phyloP scores from a whole-genome alignment of 2,329 filamentous ascomycete genomes.

The Bipolaris gigantea region DNA sequence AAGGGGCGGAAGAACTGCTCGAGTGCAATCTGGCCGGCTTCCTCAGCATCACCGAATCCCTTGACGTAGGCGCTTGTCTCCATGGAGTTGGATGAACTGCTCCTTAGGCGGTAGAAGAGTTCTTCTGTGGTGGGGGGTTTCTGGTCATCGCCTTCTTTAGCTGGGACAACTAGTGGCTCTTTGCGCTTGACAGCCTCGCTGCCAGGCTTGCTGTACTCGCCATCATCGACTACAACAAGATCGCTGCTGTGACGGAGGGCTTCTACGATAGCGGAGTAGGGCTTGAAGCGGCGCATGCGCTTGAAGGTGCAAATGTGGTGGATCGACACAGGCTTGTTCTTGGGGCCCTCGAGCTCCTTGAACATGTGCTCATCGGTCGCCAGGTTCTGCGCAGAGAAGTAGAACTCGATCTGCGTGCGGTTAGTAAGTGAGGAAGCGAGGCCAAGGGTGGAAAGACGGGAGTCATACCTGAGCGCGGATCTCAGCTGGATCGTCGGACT shows the following conservation, averaged over 20 bases:
- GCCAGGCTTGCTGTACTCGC: conserved; percentile 55
- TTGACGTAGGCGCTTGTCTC: conserved; percentile 85
- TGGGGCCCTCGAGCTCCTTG: conserved; percentile 71
- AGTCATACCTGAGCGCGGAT: conserved; percentile 77
- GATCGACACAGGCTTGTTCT: conserved; percentile 80
- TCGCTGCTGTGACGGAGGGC: conserved; percentile 77
- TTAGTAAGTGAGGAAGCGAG: conserved; percentile 17
- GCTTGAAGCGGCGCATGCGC: conserved; percentile 94
- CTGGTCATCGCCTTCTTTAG: conserved; percentile 35
- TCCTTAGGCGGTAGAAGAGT: conserved; percentile 53
- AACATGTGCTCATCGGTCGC: conserved; percentile 87
- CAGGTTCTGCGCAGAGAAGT: conserved; percentile 91
- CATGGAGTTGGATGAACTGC: conserved; percentile 66
- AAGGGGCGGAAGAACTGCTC: conserved; percentile 87
- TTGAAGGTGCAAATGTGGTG: conserved; percentile 83
- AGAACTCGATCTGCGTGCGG: conserved; percentile 79
- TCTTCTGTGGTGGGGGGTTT: conserved; percentile 39
- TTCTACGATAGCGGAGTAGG: conserved; percentile 78
- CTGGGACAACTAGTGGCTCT: conserved; percentile 56
- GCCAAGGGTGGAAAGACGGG: neutral
- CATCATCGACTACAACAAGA: conserved; percentile 74
- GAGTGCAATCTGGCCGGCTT: conserved; percentile 86
- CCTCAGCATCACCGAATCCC: conserved; percentile 85
- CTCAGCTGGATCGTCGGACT: conserved; percentile 74
- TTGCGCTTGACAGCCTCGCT: conserved; percentile 67